Evolutionary conservation across 2,329 filamentous ascomycete species (phyloP).

Genomic region (Cercospora berteroae): DNA sequence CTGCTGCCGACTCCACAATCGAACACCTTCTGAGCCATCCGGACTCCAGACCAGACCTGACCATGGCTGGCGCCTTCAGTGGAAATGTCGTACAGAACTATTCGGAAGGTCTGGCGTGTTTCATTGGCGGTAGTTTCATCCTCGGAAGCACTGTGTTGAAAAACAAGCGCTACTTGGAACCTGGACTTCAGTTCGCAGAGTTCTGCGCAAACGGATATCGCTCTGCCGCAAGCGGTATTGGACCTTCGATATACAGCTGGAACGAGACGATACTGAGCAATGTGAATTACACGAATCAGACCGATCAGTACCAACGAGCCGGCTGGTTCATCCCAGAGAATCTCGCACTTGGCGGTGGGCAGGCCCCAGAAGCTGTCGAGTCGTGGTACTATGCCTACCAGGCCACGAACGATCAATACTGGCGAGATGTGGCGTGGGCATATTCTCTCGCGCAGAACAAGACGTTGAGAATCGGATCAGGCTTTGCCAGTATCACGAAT

Average conservation of each 20-base stretch:
- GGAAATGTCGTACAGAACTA: slow-evolving; percentile 42
- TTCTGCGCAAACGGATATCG: slow-evolving; percentile 74
- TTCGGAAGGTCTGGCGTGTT: slow-evolving; percentile 65
- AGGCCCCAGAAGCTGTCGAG: slow-evolving; percentile 50
- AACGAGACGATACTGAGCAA: slow-evolving; percentile 32
- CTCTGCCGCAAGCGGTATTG: slow-evolving; percentile 67
- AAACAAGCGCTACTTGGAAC: slow-evolving; percentile 65
- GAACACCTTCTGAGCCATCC: slow-evolving; percentile 68
- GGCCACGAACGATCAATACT: slow-evolving; percentile 24
- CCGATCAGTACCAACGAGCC: slow-evolving; percentile 60
- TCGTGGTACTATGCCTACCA: slow-evolving; percentile 30
- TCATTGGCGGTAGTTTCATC: slow-evolving; percentile 81
- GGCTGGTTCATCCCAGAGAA: slow-evolving; percentile 68
- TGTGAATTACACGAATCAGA: slow-evolving; percentile 37
- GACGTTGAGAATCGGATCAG: slow-evolving; percentile 17
- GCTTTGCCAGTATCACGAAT: slow-evolving; percentile 21
- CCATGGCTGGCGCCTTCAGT: slow-evolving; percentile 63
- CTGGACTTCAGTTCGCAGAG: slow-evolving; percentile 69
- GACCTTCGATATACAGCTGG: slow-evolving; percentile 62
- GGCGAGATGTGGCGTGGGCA: slow-evolving; percentile 27
- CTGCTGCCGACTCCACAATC: slow-evolving; percentile 74
- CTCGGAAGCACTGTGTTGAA: slow-evolving; percentile 71
- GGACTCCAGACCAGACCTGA: slow-evolving; percentile 63
- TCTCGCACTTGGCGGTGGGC: slow-evolving; percentile 24
- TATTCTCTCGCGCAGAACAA: slow-evolving; percentile 21